Conservation (phyloP, 148 eudicot species). For the Dysphania ambrosioides region DNA sequence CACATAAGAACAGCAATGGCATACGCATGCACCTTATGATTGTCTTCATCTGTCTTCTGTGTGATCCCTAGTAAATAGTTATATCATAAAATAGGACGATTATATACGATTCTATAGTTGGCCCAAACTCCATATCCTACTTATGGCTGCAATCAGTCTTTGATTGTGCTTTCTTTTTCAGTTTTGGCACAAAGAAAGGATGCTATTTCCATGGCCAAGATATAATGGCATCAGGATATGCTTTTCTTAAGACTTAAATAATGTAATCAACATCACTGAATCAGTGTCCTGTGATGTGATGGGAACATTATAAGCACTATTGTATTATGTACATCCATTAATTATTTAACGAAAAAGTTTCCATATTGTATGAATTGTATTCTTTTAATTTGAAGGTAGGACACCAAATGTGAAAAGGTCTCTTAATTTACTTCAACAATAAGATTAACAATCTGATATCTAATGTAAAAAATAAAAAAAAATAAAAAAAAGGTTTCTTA, state of each 20-base stretch:
- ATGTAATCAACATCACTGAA: no score
- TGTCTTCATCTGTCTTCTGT: not conserved
- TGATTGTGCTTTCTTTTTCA: constrained; percentile 6
- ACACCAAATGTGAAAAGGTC: no score
- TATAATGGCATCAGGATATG: constrained; percentile 6
- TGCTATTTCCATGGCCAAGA: constrained; percentile 8
- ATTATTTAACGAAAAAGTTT: no score
- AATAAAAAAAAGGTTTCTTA: no score
- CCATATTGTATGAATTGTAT: no score
- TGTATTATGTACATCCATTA: not conserved
- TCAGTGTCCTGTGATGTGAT: no score
- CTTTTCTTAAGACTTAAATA: not conserved
- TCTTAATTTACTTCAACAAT: no score
- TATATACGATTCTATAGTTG: not conserved
- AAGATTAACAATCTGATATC: no score
- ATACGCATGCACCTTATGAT: not conserved
- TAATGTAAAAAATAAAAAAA: no score
- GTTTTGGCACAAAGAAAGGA: not conserved
- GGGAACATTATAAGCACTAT: no score
- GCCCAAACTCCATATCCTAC: not conserved
- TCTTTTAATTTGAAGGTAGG: no score
- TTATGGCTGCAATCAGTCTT: constrained; percentile 11
- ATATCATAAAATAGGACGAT: no score
- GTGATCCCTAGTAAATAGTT: not conserved
- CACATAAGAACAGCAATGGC: not conserved